Conservation (phyloP, 768 basidiomycete genomes). For the Boletus barrowsii region DNA sequence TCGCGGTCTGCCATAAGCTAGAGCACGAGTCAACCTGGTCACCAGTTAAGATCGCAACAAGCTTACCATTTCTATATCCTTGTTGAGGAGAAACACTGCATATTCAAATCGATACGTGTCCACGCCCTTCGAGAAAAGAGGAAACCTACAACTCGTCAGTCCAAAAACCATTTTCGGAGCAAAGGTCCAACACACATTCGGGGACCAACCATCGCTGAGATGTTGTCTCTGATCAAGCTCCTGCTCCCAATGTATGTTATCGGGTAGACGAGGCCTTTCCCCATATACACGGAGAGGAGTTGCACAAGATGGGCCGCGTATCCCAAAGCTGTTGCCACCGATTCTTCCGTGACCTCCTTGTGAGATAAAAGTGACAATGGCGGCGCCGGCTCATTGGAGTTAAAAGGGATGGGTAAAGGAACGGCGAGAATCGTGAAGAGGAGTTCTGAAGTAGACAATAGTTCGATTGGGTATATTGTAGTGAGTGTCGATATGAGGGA, state of each 20-base stretch:
- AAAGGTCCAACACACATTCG: conserved; percentile 65
- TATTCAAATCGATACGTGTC: conserved; percentile 98
- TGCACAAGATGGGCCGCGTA: conserved; percentile 87
- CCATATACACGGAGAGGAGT: conserved; percentile 74
- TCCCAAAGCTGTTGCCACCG: conserved; percentile 85
- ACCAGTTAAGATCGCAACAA: neutral
- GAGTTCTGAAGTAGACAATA: conserved; percentile 79
- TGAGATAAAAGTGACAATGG: conserved; percentile 65
- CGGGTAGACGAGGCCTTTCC: conserved; percentile 79
- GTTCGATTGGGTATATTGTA: conserved; percentile 85
- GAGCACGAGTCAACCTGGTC: conserved; percentile 6
- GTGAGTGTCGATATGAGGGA: conserved; percentile 69
- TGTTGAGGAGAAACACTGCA: conserved; percentile 94
- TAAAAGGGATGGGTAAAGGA: conserved; percentile 86
- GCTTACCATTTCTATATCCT: conserved; percentile 89
- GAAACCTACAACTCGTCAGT: conserved; percentile 63
- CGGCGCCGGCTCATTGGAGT: conserved; percentile 76
- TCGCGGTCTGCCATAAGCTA: conserved; percentile 92
- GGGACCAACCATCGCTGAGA: conserved; percentile 93
- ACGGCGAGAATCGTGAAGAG: conserved; percentile 84
- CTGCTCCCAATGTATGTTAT: conserved; percentile 88
- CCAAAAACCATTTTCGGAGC: neutral
- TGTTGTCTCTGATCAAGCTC: conserved; percentile 88
- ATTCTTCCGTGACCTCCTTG: conserved; percentile 78
- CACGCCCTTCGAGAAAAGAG: conserved; percentile 90